Base-by-base conservation (phyloP, 805 yeast genomes). In the Isabelozyma gotoi region DNA sequence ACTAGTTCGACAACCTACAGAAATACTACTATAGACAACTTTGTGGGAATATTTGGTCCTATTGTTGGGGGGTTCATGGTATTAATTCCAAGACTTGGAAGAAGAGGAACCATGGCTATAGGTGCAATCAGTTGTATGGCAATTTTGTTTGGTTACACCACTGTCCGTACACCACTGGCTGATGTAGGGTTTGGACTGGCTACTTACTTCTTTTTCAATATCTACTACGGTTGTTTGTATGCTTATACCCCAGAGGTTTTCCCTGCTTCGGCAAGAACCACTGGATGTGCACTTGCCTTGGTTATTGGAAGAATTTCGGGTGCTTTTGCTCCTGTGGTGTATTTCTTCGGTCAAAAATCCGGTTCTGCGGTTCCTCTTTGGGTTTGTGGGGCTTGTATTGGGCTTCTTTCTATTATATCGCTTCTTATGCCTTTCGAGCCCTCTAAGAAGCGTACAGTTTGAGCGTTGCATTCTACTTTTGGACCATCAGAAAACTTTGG, bases 131-230 rank as follows among this genome's bases (percentile, higher is more conserved):
- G 75, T 19, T 67, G 81, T 0, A 81, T 81, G 76, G 78, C 78
- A 2, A 71, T 82, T 41, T 56, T 82, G 41, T 80, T 81, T 57
- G 83, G 81, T 35, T 81, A 80, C 54, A 82, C 87, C 14, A 74
- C 80, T 0, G 81, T 80, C 11, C 71, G 74, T 57, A 74, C 82
- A 0, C 65, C 76, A 40, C 61, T 72, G 21, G 62, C 66, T 16
- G 58, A 65, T 49, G 57, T 65, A 39, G 73, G 62, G 4, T 78
- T 69, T 54, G 78, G 78, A 51, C 76, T 80, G 14, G 76, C 78
- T 15, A 77, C 82, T 19, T 78, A 75, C 56, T 62, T 78, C 43
- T 50, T 56, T 46, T 58, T 36, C 53, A 65, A 43, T 49, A 60
- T 59, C 14, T 78, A 78, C 55, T 58, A 58, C 36, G 59, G 55